phyloP scores from a whole-genome alignment of 306 rosid species.

The Prunus kanzakura region DNA sequence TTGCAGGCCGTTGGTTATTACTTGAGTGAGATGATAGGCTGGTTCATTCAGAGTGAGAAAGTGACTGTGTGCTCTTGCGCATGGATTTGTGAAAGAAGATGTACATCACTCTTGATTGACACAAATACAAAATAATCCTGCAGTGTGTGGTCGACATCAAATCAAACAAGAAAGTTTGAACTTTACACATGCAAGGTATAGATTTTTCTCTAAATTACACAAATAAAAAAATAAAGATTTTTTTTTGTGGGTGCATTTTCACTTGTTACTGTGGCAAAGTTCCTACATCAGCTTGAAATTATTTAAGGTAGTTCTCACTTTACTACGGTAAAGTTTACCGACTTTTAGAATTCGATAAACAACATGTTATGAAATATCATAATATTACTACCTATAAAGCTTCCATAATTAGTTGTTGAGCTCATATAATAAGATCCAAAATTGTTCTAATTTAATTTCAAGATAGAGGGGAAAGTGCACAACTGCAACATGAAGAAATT shows the following conservation, averaged over 20 bases:
- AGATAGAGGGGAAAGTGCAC: not conserved
- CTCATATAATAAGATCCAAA: not conserved
- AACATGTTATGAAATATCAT: no score
- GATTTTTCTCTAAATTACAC: not conserved
- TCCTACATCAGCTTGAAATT: not conserved
- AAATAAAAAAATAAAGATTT: not conserved
- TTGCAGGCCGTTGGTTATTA: not conserved
- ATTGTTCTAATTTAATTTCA: not conserved
- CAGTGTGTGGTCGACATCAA: not conserved
- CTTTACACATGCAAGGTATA: not conserved
- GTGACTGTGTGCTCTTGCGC: not conserved
- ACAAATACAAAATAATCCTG: not conserved
- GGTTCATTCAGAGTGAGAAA: not conserved
- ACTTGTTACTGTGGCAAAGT: not conserved
- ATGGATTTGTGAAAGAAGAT: not conserved
- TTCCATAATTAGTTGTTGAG: not conserved
- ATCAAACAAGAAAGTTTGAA: not conserved
- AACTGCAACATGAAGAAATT: not conserved
- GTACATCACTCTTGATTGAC: not conserved
- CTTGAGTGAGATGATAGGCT: no score
- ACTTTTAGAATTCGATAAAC: no score
- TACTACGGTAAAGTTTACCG: no score
- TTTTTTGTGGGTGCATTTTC: not conserved
- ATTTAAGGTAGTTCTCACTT: no score
- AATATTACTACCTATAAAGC: no score